Evolutionary conservation across 768 basidiomycete species (phyloP).

Genomic region (Boletus sensibilis): DNA sequence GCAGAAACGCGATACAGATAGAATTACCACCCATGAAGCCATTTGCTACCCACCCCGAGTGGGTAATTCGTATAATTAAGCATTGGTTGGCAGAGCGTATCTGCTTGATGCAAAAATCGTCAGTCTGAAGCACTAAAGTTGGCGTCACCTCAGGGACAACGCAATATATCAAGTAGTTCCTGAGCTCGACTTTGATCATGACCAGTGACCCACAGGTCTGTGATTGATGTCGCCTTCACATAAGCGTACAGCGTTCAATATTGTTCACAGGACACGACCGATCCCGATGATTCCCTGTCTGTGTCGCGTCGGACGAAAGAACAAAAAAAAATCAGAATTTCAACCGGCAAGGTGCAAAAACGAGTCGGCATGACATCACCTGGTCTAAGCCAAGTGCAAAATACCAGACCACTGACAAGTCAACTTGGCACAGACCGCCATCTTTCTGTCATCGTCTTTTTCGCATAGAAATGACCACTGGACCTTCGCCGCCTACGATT

Average conservation of each 20-base stretch:
- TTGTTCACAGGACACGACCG: background rate
- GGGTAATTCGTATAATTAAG: background rate
- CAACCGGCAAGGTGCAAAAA: constrained; percentile 12
- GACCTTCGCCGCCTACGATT: constrained; percentile 14
- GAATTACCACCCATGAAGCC: too few relatives aligned
- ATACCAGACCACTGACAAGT: background rate
- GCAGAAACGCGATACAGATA: background rate
- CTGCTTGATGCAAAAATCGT: background rate
- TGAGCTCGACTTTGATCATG: background rate
- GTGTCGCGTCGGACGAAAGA: background rate
- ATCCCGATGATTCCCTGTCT: background rate
- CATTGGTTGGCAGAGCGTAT: background rate
- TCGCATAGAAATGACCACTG: constrained; percentile 13
- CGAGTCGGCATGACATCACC: constrained; percentile 29
- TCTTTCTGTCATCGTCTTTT: background rate
- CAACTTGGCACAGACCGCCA: constrained; percentile 5
- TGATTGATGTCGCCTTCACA: background rate
- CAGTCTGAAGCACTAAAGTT: background rate
- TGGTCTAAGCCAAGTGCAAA: constrained; percentile 9
- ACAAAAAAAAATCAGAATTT: background rate
- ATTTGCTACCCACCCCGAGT: background rate
- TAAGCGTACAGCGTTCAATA: background rate
- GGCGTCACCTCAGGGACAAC: background rate
- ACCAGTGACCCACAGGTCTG: too few relatives aligned
- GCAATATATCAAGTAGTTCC: background rate